Base-by-base conservation (phyloP, 257 asterid genomes). In the Marsdenia floribunda region DNA sequence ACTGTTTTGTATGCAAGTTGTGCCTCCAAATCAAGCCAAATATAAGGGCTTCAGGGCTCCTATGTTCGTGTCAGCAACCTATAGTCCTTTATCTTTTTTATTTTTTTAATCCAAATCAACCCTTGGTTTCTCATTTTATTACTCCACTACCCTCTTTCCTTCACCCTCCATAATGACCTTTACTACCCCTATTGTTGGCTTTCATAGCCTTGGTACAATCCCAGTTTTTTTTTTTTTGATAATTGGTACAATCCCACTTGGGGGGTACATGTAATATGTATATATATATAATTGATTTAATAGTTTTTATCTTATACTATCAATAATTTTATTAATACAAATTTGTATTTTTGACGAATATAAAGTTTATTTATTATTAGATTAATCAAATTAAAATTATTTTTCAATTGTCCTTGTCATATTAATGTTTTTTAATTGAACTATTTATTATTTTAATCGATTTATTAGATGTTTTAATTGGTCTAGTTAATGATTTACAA, bases 51-150 rank as follows among this genome's bases (percentile, higher is more conserved):
- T n/a, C 10, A 61, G 22, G 35, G 68, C 8, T 12, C 50, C 22
- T 64, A 44, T 14, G 29, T 72, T 73, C 80, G 80, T 80, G 83
- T 76, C 83, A 80, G 80, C 78, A 80, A 76, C 80, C 54, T 54
- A 29, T 29, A 70, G 52, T 57, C 40, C 44, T 77, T 14, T 6
- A n/a, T 68, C 58, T 40, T 38, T 21, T 6, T 44, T 8, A 1
- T 5, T 44, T 1, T 44, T 5, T 44, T 6, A 6, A 53, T 35
- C 33, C 26, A 6, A 7, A 50, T 5, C 38, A 9, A 55, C 74
- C 66, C 52, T 38, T 52, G 3, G 24, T 38, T 50, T 79, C 69
- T 68, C 18, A 14, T 66, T 65, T 10, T n/a, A 70, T 74, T 58
- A 70, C 61, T 24, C 19, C 7, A n/a, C 18, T 58, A 57, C 75